Evolutionary conservation across 2,329 filamentous ascomycete species (phyloP).

Genomic region (Claviceps pazoutovae): DNA sequence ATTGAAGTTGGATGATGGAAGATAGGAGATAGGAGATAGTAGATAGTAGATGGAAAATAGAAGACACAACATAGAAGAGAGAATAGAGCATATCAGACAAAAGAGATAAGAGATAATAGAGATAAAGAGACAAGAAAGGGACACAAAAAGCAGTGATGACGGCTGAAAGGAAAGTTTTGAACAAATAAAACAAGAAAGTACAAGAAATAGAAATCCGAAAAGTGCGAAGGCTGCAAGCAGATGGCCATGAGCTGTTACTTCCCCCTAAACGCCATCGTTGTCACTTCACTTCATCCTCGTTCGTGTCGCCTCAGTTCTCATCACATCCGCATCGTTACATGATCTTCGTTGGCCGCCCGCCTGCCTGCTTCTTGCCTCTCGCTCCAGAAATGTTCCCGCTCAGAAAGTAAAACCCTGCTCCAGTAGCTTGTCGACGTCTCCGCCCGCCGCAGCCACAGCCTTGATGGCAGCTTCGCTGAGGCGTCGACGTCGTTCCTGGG

Average conservation of each 20-base stretch:
- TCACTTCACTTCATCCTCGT: neutral
- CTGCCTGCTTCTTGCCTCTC: neutral
- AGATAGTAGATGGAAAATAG: neutral
- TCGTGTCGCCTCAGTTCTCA: neutral
- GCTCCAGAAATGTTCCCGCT: neutral
- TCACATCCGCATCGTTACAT: neutral
- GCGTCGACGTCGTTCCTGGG: constrained; percentile 57
- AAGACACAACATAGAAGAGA: neutral
- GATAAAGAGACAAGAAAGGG: neutral
- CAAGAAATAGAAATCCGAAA: neutral
- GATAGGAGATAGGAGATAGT: neutral
- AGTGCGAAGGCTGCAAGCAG: neutral
- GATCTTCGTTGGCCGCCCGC: neutral
- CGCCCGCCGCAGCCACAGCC: constrained; percentile 57
- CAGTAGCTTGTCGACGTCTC: constrained; percentile 43
- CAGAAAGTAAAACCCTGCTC: constrained; percentile 35
- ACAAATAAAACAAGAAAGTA: neutral
- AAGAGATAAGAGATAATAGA: neutral
- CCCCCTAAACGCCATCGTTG: neutral
- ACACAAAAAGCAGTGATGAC: neutral
- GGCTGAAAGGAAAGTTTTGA: neutral
- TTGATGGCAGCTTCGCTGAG: constrained; percentile 55
- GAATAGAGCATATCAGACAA: neutral
- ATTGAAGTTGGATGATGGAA: too few relatives aligned
- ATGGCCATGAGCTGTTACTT: neutral